Percentiles rank a stretch among this genome's conserved stretches.
phyloP scores from a whole-genome alignment of 768 basidiomycete species.

The Hydnomerulius pinastri region DNA sequence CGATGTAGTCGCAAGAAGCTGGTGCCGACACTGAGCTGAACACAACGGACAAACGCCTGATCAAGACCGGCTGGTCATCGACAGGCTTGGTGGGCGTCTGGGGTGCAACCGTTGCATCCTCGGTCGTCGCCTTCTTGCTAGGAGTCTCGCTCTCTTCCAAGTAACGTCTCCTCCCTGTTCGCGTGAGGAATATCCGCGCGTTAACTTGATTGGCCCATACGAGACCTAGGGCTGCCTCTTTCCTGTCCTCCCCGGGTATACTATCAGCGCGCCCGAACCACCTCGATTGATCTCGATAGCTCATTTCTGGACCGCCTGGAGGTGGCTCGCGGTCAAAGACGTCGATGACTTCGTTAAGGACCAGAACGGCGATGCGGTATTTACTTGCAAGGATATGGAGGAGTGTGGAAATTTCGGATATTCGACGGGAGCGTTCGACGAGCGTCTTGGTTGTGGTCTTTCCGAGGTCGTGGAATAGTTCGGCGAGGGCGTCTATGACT shows the following conservation, averaged over 20 bases:
- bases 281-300: conserved; percentile 72
- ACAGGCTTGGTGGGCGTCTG: conserved; percentile 13
- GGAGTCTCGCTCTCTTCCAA: conserved; percentile 39
- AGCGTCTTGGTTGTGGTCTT: conserved; percentile 64
- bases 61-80: conserved; percentile 48
- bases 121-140: conserved; percentile 26
- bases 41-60: conserved; percentile 75
- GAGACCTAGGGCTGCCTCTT: conserved; percentile 85
- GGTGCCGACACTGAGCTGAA: conserved; percentile 68
- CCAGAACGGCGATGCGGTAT: conserved; percentile 70
- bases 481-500: conserved; percentile 86
- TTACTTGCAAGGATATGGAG: conserved; percentile 71
- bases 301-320: conserved; percentile 32
- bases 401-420: conserved; percentile 64
- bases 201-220: conserved; percentile 96
- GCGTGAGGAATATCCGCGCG: conserved; percentile 75
- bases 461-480: conserved; percentile 71
- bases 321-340: conserved; percentile 49
- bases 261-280: conserved; percentile 74
- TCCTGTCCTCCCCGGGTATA: conserved; percentile 56
- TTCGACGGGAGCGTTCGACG: conserved; percentile 68
- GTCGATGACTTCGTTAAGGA: conserved; percentile 89
- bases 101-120: conserved; percentile 1
- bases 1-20: conserved; percentile 72
- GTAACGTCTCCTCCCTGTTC: conserved; percentile 69